Conservation (phyloP, 2,329 filamentous ascomycete genomes). For the Botrytis pseudocinerea region DNA sequence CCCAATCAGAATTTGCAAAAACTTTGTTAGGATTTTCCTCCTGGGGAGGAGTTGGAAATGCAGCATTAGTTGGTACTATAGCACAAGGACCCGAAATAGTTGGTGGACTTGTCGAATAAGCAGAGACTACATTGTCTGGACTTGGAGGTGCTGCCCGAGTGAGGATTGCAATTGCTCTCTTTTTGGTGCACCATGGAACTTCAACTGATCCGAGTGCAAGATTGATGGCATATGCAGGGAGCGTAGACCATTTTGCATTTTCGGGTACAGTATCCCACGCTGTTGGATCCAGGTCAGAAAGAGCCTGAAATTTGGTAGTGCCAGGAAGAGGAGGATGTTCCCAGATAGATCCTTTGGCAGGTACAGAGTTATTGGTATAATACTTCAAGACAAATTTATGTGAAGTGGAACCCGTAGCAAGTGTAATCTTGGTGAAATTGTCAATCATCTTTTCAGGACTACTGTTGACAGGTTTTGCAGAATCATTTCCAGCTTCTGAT, state of each 20-base stretch:
- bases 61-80: not conserved
- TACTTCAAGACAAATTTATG: not conserved
- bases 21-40: not conserved
- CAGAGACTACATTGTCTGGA: not conserved
- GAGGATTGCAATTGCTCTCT: not conserved
- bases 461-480: not conserved
- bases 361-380: not conserved
- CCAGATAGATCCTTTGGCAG: not conserved
- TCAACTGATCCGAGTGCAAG: not conserved
- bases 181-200: conserved; percentile 4
- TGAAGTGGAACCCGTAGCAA: too few species aligned
- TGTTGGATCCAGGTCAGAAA: not conserved
- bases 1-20: not conserved
- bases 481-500: not conserved
- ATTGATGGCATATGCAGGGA: not conserved
- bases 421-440: not conserved
- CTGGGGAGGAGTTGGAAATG: not conserved
- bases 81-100: not conserved
- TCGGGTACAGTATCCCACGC: conserved; percentile 9
- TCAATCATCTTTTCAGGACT: not conserved
- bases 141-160: not conserved
- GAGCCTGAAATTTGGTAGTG: not conserved
- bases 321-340: not conserved
- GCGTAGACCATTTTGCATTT: conserved; percentile 6
- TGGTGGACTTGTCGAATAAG: not conserved